A percentile compares a stretch with the other conserved stretches of the same genome.
Conservation (phyloP, 805 yeast species). For the Saccharomyces kudriavzevii region DNA sequence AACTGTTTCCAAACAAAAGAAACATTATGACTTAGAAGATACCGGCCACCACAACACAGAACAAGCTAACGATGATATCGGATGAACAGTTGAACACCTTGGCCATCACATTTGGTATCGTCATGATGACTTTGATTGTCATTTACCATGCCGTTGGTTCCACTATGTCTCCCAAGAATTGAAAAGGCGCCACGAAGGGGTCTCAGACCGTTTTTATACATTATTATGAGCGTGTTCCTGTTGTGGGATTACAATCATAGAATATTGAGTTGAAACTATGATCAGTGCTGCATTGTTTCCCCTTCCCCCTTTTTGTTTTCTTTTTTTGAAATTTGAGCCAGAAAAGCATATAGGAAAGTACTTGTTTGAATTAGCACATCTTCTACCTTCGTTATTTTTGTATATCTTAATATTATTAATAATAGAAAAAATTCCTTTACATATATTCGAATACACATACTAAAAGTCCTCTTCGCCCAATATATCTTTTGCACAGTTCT, state of each 20-base stretch:
- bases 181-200: neutral
- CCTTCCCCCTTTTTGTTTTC: neutral
- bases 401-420: neutral
- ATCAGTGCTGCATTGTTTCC: neutral
- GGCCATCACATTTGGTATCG: conserved; percentile 65
- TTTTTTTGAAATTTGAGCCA: neutral
- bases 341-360: neutral
- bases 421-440: neutral
- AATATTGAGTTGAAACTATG: no score
- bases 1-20: neutral
- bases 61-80: conserved; percentile 51
- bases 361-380: neutral
- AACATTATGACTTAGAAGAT: neutral
- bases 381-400: neutral
- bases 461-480: conserved; percentile 35
- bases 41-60: neutral
- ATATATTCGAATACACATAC: conserved; percentile 1
- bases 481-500: conserved; percentile 33
- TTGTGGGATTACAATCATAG: neutral
- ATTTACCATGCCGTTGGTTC: conserved; percentile 62
- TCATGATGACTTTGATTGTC: conserved; percentile 61
- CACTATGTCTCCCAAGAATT: conserved; percentile 21
- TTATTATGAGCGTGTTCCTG: neutral
- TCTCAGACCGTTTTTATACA: neutral
- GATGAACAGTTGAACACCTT: conserved; percentile 71